Conservation (phyloP, 805 yeast species). For the Ogataea pilisensis region DNA sequence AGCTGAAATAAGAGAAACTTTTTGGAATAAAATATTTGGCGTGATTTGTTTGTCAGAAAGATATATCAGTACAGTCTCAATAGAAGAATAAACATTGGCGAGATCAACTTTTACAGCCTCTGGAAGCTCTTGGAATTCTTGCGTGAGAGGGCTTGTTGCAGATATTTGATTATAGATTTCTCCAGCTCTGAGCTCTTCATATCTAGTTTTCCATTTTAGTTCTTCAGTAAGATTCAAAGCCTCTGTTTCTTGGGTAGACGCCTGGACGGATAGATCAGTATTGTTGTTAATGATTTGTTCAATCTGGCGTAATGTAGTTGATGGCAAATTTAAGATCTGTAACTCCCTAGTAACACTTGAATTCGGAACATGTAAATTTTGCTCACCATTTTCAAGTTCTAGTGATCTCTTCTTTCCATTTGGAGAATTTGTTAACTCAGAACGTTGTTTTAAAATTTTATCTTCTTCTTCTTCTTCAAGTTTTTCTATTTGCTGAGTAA, state of each 20-base stretch:
- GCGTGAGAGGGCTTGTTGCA: slow-evolving; percentile 1
- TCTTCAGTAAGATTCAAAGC: too few species aligned
- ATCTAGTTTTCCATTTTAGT: slow-evolving; percentile 47
- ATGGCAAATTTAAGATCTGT: too few species aligned
- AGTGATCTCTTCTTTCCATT: too few species aligned
- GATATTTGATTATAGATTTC: slow-evolving; percentile 13
- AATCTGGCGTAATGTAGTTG: too few species aligned
- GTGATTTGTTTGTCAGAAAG: slow-evolving; percentile 24
- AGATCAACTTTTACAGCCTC: slow-evolving; percentile 25
- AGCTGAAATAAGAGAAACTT: slow-evolving; percentile 46
- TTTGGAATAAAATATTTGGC: slow-evolving; percentile 44
- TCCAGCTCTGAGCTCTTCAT: slow-evolving; percentile 41
- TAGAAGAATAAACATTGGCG: slow-evolving; percentile 41
- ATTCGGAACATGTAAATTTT: too few species aligned
- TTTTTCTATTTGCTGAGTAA: slow-evolving; percentile 1
- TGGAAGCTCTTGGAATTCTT: slow-evolving; percentile 1
- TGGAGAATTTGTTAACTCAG: too few species aligned
- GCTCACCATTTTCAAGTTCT: too few species aligned
- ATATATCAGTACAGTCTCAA: slow-evolving; percentile 41
- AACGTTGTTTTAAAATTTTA: too few species aligned
- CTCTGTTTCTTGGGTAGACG: too few species aligned
- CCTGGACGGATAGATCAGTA: too few species aligned
- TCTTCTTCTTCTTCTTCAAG: slow-evolving; percentile 5
- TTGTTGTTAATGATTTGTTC: too few species aligned
- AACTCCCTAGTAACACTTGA: too few species aligned